Evolutionary conservation across 208 protist genomes (phyloP).

Genomic region (Wallacemonas collosoma): DNA sequence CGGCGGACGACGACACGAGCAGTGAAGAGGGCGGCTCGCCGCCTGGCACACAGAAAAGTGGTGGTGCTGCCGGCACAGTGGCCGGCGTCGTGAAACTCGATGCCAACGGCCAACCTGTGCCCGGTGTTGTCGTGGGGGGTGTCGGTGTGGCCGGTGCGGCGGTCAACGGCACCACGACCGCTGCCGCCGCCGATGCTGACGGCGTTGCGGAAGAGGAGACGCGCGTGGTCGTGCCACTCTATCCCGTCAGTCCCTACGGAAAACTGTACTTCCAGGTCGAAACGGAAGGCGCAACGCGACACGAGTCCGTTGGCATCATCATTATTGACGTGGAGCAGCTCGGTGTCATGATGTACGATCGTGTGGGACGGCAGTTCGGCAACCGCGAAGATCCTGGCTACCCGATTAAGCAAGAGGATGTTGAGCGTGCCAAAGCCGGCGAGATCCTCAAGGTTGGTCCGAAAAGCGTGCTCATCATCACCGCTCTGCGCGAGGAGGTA

Average conservation of each 20-base stretch:
- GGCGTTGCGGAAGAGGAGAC: constrained; percentile 25
- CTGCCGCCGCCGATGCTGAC: constrained; percentile 8
- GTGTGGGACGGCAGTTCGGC: constrained; percentile 78
- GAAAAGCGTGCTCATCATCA: constrained; percentile 77
- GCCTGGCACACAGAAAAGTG: neutral
- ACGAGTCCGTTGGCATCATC: constrained; percentile 84
- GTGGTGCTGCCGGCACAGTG: neutral
- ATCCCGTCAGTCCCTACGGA: constrained; percentile 76
- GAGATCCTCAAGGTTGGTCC: constrained; percentile 66
- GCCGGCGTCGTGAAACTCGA: constrained; percentile 24
- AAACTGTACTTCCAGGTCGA: constrained; percentile 90
- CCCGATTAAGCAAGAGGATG: constrained; percentile 68
- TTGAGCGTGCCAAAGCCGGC: constrained; percentile 62
- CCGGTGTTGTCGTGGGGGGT: neutral
- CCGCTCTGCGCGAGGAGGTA: constrained; percentile 76
- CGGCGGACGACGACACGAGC: constrained; percentile 19
- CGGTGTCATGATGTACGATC: constrained; percentile 89
- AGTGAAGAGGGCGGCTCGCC: constrained; percentile 2
- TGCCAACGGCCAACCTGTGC: constrained; percentile 6
- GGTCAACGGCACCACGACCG: neutral
- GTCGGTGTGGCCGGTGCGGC: neutral
- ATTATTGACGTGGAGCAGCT: constrained; percentile 70
- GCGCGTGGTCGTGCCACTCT: constrained; percentile 49
- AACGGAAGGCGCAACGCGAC: constrained; percentile 80
- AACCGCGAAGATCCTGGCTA: constrained; percentile 88